Evolutionary conservation across 2,329 filamentous ascomycete genomes (phyloP).

Genomic region (Ilyonectria mors-panacis): DNA sequence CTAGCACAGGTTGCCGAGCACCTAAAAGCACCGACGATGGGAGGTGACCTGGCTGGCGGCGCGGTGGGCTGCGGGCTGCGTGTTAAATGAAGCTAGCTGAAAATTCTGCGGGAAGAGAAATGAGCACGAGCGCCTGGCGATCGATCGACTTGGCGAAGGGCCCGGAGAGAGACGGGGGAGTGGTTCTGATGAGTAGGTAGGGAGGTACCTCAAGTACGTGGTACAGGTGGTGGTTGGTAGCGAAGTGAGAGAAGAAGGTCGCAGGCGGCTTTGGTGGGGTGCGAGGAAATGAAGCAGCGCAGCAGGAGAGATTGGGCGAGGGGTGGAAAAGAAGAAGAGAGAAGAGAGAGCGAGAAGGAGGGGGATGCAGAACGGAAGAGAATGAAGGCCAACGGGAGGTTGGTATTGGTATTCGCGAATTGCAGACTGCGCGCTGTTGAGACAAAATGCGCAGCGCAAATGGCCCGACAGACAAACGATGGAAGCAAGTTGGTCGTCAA

Average conservation of each 20-base stretch:
- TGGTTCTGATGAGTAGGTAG: background rate
- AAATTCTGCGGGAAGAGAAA: conserved; percentile 25
- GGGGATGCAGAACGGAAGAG: conserved; percentile 17
- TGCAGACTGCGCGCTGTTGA: background rate
- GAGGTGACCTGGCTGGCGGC: conserved; percentile 10
- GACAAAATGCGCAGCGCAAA: background rate
- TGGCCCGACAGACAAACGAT: conserved; percentile 3
- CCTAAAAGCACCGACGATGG: conserved; percentile 17
- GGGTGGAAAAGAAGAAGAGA: background rate
- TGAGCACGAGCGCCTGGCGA: conserved; percentile 18
- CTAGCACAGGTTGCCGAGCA: conserved; percentile 33
- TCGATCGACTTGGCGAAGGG: conserved; percentile 12
- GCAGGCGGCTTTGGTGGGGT: conserved; percentile 16
- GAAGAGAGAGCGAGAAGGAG: background rate
- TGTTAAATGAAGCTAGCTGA: conserved; percentile 27
- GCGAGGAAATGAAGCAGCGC: conserved; percentile 26
- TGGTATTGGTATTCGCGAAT: background rate
- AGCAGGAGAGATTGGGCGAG: conserved; percentile 30
- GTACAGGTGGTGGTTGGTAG: background rate
- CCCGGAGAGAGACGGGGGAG: conserved; percentile 8
- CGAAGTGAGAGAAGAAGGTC: background rate
- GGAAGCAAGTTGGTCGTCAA: background rate
- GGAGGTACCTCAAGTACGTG: background rate
- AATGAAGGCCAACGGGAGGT: conserved; percentile 17
- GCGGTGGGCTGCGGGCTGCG: conserved; percentile 6